Conservation (phyloP, 805 yeast species). For the Metschnikowia dekortorum region DNA sequence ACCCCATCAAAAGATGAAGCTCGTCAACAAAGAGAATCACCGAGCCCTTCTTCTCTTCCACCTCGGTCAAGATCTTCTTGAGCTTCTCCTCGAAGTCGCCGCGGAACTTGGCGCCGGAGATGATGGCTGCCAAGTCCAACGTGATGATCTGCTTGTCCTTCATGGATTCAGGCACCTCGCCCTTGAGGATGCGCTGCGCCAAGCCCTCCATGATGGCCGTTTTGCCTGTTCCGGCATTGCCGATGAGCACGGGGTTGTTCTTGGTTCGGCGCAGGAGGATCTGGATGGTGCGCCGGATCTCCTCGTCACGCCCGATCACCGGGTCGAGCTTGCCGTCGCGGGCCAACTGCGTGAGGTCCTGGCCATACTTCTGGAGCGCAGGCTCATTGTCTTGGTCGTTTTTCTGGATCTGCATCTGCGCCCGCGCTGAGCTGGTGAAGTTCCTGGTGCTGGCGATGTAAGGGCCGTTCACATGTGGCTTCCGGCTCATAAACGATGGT, state of each 20-base stretch:
- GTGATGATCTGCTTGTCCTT: conserved; percentile 80
- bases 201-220: conserved; percentile 96
- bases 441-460: background rate
- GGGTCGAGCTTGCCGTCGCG: conserved; percentile 90
- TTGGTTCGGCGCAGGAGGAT: conserved; percentile 89
- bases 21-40: conserved; percentile 87
- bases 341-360: conserved; percentile 83
- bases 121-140: conserved; percentile 80
- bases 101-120: conserved; percentile 91
- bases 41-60: conserved; percentile 71
- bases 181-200: conserved; percentile 86
- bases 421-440: conserved; percentile 21
- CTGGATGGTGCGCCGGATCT: conserved; percentile 88
- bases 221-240: conserved; percentile 97
- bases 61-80: conserved; percentile 75
- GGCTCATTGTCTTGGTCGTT: conserved; percentile 51
- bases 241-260: conserved; percentile 92
- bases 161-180: conserved; percentile 93
- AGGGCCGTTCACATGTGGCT: too few species aligned
- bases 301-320: conserved; percentile 95
- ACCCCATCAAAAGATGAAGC: conserved; percentile 80
- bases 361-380: conserved; percentile 80
- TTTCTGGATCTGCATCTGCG: conserved; percentile 32
- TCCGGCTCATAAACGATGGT: too few species aligned
- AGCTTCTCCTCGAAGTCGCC: conserved; percentile 95